Base-by-base conservation (phyloP, 768 basidiomycete species). In the Russula sp. region DNA sequence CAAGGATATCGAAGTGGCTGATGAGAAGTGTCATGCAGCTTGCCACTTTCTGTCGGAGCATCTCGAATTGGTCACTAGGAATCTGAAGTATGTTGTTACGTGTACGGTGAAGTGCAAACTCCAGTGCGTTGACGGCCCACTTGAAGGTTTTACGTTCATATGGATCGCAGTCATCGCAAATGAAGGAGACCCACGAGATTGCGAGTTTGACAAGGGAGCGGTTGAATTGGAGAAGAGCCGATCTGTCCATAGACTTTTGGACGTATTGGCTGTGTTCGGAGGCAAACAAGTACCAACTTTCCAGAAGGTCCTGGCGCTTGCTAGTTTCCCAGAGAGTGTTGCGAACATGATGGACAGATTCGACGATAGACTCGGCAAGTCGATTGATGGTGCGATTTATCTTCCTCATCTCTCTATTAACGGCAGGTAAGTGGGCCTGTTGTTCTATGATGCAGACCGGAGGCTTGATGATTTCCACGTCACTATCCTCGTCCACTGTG, bases 111-210 rank as follows among this genome's bases (percentile, higher is more conserved):
- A 92, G 83, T 1, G 93, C 87, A 70, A 94, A 98, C 70, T 97
- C 93, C 35, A 99, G 83, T 2, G 97, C 95, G 60, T 88, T 90
- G 56, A 99, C 94, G 8, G 97, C 95, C 95, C 95, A 98, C 71
- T 90, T 88, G 81, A 99, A 99, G 0, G 93, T 98, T 72, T 87
- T 90, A 60, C 93, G 83, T 72, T 98, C 95, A 38, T 91, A 88
- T 8, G 95, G 93, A 68, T 97, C 91, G 75, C 97, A 99, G 68
- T 95, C 92, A 70, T 98, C 94, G 75, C 93, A 97, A 65, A 98
- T 96, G 78, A 99, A 98, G 47, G 93, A 88, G 38, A 98, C 92
- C 96, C 96, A 99, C 13, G 91, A 89, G 68, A 98, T 98, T 10
- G 95, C 93, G 56, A 98, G 82, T 63, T 85, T 87, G 73, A 95